Conservation (phyloP, 140 eudicot species). For the Erigeron philadelphicus region DNA sequence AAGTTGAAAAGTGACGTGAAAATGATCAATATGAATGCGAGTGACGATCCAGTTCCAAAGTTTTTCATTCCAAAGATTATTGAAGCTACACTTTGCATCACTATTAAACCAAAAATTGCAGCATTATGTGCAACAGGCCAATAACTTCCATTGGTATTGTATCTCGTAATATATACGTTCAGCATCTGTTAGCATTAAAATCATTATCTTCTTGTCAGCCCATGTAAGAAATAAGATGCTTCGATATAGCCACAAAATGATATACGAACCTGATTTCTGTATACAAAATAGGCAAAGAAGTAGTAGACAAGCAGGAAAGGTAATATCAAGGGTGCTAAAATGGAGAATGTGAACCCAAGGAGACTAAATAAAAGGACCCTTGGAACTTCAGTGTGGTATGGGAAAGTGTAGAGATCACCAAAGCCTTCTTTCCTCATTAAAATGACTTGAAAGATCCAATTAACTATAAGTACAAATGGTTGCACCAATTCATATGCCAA, state of each 20-base stretch:
- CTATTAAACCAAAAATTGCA: conserved; percentile 65
- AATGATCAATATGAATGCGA: conserved; percentile 50
- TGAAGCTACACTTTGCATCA: conserved; percentile 63
- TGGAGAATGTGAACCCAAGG: conserved; percentile 67
- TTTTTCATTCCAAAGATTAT: conserved; percentile 64
- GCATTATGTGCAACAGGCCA: conserved; percentile 86
- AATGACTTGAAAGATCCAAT: conserved; percentile 47
- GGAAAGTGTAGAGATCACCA: conserved; percentile 62
- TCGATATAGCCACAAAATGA: not conserved
- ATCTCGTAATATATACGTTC: conserved; percentile 69
- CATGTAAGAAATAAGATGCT: not conserved
- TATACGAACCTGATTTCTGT: conserved; percentile 78
- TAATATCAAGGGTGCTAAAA: conserved; percentile 76
- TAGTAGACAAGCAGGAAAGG: conserved; percentile 86
- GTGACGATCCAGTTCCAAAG: conserved; percentile 44
- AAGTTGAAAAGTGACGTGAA: conserved; percentile 63
- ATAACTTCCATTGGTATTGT: conserved; percentile 74
- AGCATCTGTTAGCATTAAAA: conserved; percentile 55
- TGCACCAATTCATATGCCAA: conserved; percentile 77
- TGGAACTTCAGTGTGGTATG: conserved; percentile 91
- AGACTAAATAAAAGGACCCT: conserved; percentile 70
- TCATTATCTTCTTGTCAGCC: not conserved
- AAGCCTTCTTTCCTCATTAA: conserved; percentile 49
- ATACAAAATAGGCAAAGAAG: conserved; percentile 75
- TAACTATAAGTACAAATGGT: conserved; percentile 63